A percentile compares a stretch with the other conserved stretches of the same genome.
These are phyloP conservation scores for Scalesia atractyloides DNA, from an alignment of 129 eudicot species.

Conservation along the genomic window DNA sequence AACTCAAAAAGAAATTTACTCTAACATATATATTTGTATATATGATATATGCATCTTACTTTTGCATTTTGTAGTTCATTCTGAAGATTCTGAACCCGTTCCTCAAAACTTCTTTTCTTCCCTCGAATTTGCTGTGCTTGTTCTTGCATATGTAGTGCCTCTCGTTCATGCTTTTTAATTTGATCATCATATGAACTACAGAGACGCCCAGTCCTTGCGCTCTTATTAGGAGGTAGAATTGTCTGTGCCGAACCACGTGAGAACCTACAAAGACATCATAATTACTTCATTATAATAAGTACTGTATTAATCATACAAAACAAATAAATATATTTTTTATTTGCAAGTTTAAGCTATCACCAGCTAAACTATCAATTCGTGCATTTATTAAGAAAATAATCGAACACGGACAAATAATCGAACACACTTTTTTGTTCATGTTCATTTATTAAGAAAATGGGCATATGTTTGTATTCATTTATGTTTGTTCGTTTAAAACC, in stretches of 20 bases:
- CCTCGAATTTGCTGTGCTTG: conserved; percentile 51
- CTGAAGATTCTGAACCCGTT: conserved; percentile 43
- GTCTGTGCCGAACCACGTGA: conserved; percentile 88
- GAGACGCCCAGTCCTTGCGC: conserved; percentile 64
- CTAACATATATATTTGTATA: background rate
- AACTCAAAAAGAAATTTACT: too few relatives aligned
- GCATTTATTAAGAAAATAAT: too few relatives aligned
- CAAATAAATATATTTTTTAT: background rate
- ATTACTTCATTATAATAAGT: background rate
- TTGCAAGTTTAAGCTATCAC: conserved; percentile 11
- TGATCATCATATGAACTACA: conserved; percentile 81
- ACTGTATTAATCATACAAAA: background rate
- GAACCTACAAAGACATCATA: conserved; percentile 55
- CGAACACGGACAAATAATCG: too few relatives aligned
- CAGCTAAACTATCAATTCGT: conserved; percentile 12
- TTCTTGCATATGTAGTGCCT: conserved; percentile 43
- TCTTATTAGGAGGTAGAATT: conserved; percentile 72
- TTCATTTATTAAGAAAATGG: too few relatives aligned
- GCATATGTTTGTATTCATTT: too few relatives aligned
- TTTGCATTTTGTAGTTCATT: conserved; percentile 43
- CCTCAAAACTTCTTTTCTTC: conserved; percentile 57
- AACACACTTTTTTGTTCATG: too few relatives aligned
- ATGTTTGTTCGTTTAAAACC: too few relatives aligned
- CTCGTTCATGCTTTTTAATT: conserved; percentile 58
- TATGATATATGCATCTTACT: conserved; percentile 34